Conservation (phyloP, 2,329 filamentous ascomycete genomes). For the Orbilia brochopaga region DNA sequence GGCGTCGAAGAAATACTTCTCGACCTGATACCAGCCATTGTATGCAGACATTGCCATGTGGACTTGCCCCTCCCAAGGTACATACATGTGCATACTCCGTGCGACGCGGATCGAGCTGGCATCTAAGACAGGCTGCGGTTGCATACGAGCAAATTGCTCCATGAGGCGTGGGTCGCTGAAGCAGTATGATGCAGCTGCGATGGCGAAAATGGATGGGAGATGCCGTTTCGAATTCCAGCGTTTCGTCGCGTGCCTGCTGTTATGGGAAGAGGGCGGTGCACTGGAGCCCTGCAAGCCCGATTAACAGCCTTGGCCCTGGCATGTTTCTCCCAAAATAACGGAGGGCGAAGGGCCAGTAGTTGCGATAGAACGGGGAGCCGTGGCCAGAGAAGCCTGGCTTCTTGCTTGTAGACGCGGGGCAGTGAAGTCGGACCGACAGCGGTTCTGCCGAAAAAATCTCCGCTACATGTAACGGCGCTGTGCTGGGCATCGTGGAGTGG, state of each 20-base stretch:
- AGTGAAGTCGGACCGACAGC: background rate
- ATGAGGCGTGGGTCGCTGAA: slow-evolving; percentile 4
- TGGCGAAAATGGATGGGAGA: background rate
- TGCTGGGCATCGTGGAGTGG: too few species aligned
- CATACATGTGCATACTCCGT: too few species aligned
- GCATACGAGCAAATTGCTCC: background rate
- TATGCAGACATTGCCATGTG: background rate
- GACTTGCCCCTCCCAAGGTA: background rate
- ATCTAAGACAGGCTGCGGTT: background rate
- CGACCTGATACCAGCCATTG: background rate
- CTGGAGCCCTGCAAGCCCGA: background rate
- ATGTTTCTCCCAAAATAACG: background rate
- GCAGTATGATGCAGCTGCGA: background rate
- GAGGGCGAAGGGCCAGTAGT: background rate
- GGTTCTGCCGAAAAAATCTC: background rate
- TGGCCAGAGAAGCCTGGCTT: background rate
- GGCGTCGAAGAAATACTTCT: background rate
- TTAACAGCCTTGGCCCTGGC: background rate
- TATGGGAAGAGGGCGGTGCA: slow-evolving; percentile 6
- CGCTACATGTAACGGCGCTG: too few species aligned
- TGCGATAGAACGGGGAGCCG: background rate
- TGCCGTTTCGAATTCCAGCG: slow-evolving; percentile 2
- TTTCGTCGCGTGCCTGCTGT: slow-evolving; percentile 5
- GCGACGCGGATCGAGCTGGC: background rate
- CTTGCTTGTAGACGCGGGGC: background rate